Conservation (phyloP, 768 basidiomycete species). For the Russula vinacea region DNA sequence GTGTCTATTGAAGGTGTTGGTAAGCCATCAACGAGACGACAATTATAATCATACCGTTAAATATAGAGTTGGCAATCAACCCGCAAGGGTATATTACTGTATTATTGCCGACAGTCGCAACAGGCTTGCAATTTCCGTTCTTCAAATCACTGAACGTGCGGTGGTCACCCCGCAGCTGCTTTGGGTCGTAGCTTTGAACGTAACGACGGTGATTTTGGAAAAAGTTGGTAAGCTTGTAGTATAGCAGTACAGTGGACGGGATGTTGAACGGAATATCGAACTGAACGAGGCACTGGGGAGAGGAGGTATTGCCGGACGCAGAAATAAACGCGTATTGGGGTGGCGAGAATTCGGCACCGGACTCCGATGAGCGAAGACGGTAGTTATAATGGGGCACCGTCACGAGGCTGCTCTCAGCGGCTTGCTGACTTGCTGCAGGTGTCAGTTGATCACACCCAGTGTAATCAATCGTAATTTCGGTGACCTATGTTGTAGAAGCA, state of each 20-base stretch:
- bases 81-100: conserved; percentile 87
- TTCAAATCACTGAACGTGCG: conserved; percentile 51
- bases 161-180: conserved; percentile 77
- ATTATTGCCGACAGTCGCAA: conserved; percentile 50
- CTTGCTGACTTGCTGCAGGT: conserved; percentile 40
- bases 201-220: conserved; percentile 99
- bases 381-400: conserved; percentile 68
- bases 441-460: conserved; percentile 78
- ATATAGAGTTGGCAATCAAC: conserved; percentile 93
- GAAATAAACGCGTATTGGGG: conserved; percentile 77
- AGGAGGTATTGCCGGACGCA: conserved; percentile 41
- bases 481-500: conserved; percentile 52
- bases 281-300: conserved; percentile 68
- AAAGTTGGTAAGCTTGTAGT: conserved; percentile 96
- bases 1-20: conserved; percentile 56
- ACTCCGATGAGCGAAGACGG: conserved; percentile 59
- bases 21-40: neutral
- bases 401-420: conserved; percentile 43
- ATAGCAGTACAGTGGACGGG: conserved; percentile 73
- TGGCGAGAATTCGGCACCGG: conserved; percentile 43
- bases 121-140: conserved; percentile 83
- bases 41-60: conserved; percentile 66
- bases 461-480: conserved; percentile 94
- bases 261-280: conserved; percentile 83
- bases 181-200: conserved; percentile 82